phyloP scores from a whole-genome alignment of 2,329 filamentous ascomycete genomes.

The Fusarium compactum region DNA sequence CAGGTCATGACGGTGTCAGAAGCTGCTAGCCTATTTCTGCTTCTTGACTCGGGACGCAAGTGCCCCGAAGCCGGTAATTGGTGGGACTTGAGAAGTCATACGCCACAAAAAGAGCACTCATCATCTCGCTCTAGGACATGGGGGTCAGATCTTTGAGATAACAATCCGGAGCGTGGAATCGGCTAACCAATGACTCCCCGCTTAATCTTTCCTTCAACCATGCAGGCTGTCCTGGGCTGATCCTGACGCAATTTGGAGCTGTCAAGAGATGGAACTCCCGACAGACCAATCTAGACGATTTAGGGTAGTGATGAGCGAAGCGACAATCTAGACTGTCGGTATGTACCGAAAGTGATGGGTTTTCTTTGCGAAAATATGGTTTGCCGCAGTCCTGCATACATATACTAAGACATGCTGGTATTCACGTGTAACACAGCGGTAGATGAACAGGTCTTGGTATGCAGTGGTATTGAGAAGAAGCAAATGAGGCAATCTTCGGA shows the following conservation, averaged over 20 bases:
- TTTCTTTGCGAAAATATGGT: not conserved
- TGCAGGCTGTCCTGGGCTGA: not conserved
- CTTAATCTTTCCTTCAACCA: not conserved
- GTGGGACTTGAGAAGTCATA: not conserved
- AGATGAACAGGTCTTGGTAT: not conserved
- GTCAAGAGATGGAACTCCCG: not conserved
- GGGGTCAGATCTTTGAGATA: not conserved
- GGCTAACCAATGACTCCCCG: not conserved
- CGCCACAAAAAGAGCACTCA: not conserved
- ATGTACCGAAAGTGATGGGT: not conserved
- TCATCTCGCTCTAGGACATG: not conserved
- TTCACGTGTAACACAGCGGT: not conserved
- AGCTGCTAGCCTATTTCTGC: not conserved
- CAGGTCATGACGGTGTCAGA: not conserved
- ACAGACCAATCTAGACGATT: not conserved
- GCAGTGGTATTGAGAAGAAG: not conserved
- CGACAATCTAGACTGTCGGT: not conserved
- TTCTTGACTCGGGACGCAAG: not conserved
- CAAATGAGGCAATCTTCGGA: not conserved
- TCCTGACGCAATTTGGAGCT: not conserved
- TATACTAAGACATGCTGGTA: too few species aligned
- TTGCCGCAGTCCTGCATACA: not conserved
- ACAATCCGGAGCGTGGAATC: not conserved
- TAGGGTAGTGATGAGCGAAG: not conserved
- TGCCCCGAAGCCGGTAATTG: conserved; percentile 1